Base-by-base conservation (phyloP, 495 filamentous ascomycete species). In the Tuber borchii region DNA sequence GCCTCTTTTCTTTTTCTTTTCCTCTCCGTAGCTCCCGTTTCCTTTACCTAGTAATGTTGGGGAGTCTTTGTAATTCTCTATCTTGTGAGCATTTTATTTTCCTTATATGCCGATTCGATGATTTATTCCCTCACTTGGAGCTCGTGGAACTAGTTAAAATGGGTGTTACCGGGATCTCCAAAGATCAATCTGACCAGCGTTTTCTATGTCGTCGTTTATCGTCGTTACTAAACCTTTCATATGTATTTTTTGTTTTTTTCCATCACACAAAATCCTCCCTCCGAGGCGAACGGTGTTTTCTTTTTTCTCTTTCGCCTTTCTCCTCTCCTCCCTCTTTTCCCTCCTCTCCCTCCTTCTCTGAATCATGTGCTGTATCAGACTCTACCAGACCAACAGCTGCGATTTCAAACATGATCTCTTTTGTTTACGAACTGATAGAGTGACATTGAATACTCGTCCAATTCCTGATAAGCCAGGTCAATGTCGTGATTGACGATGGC, bases 401-500 rank as follows among this genome's bases (percentile, higher is more conserved):
- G 70, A 16, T 34, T 34, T 65, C 56, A 34, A 65, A 65, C 56
- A 65, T 65, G 56, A 65, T 34, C 56, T 34, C 56, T 61, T 61
- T 65, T 65, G 56, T 65, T 65, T 65, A 34, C 26, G 1, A 31
- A 19, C 34, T 14, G 56, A 34, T 65, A 65, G 56, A 65, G 56
- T 31, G 26, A 65, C 56, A 86, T 65, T 65, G 56, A 65, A 65
- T 65, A 95, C 69, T 88, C 88, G 83, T 89, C 89, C 69, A 96
- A 83, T 83, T 96, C 91, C 78, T 83, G 82, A 85, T 93, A 97
- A 5, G 94, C 92, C 79, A 84, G 89, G 77, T 97, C 92, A 77
- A 97, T 82, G 80, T 96, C 89, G 83, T 94, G 90, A 83, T 97
- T 97, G 56, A 97, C 90, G 73, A 97, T 89, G 72, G 92, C 89